These are phyloP conservation scores for Picochlorum costavermella DNA, from an alignment of 139 green algal genomes.

Conservation along the genomic window DNA sequence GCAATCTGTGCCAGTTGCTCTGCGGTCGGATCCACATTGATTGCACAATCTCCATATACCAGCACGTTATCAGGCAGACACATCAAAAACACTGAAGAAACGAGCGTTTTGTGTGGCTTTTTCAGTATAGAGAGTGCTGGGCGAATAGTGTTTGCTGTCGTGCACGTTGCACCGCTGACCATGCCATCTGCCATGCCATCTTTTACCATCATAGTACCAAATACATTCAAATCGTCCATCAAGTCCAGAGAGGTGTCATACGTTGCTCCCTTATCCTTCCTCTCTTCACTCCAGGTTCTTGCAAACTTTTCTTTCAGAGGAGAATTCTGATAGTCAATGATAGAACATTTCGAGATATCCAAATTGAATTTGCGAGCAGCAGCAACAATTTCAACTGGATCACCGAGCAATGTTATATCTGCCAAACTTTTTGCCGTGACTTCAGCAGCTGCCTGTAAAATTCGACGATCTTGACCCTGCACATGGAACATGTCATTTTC, in stretches of 20 bases:
- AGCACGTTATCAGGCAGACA: constrained; percentile 81
- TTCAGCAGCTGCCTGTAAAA: constrained; percentile 62
- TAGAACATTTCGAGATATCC: constrained; percentile 45
- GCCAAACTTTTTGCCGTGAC: constrained; percentile 48
- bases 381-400: constrained; percentile 30
- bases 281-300: constrained; percentile 44
- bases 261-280: constrained; percentile 65
- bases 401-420: constrained; percentile 68
- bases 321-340: constrained; percentile 45
- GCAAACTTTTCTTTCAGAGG: constrained; percentile 37
- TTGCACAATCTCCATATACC: constrained; percentile 85
- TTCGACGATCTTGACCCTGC: constrained; percentile 42
- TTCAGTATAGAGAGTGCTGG: constrained; percentile 77
- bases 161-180: constrained; percentile 76
- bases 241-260: constrained; percentile 51
- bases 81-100: constrained; percentile 91
- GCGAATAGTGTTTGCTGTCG: constrained; percentile 81
- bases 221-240: constrained; percentile 52
- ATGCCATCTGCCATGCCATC: constrained; percentile 78
- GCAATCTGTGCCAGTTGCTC: constrained; percentile 75
- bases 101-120: constrained; percentile 33
- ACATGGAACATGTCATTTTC: too few relatives aligned
- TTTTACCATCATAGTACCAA: constrained; percentile 69
- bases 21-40: constrained; percentile 70
- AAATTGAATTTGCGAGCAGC: constrained; percentile 33